These are phyloP conservation scores for Hypsizygus marmoreus DNA, from an alignment of 768 basidiomycete genomes.

Conservation along the genomic window DNA sequence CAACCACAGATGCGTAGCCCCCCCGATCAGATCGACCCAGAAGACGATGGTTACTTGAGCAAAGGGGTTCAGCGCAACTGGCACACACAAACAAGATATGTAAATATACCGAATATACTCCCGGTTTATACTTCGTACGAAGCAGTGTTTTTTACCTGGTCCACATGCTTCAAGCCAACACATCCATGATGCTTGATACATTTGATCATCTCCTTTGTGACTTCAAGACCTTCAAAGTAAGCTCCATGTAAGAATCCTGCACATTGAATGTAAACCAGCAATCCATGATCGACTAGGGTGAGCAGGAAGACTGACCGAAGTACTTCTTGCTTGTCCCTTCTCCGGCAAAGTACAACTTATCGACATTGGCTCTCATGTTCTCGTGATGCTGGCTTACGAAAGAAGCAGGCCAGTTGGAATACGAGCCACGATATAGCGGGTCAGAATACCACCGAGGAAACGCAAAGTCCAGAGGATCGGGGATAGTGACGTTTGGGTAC, in stretches of 20 bases:
- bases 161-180: constrained; percentile 23
- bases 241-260: constrained; percentile 61
- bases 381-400: constrained; percentile 54
- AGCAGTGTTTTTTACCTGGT: constrained; percentile 23
- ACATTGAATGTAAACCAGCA: not conserved
- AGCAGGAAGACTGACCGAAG: constrained; percentile 47
- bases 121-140: constrained; percentile 24
- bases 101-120: no score
- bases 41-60: no score
- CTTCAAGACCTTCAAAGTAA: constrained; percentile 52
- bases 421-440: constrained; percentile 59
- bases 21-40: no score
- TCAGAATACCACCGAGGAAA: constrained; percentile 57
- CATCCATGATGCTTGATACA: constrained; percentile 38
- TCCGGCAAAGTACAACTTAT: constrained; percentile 61
- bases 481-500: constrained; percentile 57
- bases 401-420: constrained; percentile 70
- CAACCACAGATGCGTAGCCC: no score
- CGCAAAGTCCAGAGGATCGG: constrained; percentile 56
- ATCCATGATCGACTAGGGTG: no score
- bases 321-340: constrained; percentile 61
- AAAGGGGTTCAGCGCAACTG: no score
- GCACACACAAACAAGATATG: no score
- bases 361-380: constrained; percentile 58
- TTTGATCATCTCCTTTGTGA: constrained; percentile 38